Percentiles rank a stretch among this genome's conserved stretches.
Conservation (phyloP, 306 rosid species). For the Potentilla sterilis region DNA sequence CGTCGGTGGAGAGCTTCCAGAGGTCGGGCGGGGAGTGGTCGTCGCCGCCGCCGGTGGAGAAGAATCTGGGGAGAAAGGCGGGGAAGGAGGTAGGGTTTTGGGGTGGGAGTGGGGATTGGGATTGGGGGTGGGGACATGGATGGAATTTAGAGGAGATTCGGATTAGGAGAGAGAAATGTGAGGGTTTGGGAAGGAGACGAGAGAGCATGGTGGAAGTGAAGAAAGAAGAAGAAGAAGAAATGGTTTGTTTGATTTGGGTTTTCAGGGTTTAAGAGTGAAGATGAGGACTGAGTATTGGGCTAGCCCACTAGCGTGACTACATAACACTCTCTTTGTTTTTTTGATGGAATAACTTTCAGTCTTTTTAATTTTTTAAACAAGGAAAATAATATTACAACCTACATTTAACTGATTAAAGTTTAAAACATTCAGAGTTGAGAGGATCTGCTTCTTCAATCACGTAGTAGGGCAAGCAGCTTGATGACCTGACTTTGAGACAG, state of each 20-base stretch:
- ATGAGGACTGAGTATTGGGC: neutral
- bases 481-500: no score
- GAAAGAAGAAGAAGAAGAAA: neutral
- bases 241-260: neutral
- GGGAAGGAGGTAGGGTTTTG: slow-evolving; percentile 18
- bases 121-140: slow-evolving; percentile 21
- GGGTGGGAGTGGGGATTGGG: slow-evolving; percentile 30
- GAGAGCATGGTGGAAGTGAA: slow-evolving; percentile 63
- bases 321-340: no score
- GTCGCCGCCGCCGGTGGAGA: slow-evolving; percentile 46
- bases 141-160: slow-evolving; percentile 32
- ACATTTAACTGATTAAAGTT: no score
- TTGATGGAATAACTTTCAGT: no score
- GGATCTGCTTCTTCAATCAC: no score
- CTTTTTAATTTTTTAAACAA: no score
- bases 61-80: slow-evolving; percentile 33
- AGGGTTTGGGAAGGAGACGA: slow-evolving; percentile 72
- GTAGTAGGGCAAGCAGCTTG: no score
- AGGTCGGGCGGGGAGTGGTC: slow-evolving; percentile 26
- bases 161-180: slow-evolving; percentile 53
- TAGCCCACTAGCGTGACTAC: no score
- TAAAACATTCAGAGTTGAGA: no score
- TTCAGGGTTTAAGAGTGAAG: slow-evolving; percentile 1
- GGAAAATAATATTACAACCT: no score
- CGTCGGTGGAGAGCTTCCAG: slow-evolving; percentile 50